Evolutionary conservation across 805 yeast species (phyloP), one percentile per base, ranked within the genome.

Genomic region (Metschnikowia koreensis): DNA sequence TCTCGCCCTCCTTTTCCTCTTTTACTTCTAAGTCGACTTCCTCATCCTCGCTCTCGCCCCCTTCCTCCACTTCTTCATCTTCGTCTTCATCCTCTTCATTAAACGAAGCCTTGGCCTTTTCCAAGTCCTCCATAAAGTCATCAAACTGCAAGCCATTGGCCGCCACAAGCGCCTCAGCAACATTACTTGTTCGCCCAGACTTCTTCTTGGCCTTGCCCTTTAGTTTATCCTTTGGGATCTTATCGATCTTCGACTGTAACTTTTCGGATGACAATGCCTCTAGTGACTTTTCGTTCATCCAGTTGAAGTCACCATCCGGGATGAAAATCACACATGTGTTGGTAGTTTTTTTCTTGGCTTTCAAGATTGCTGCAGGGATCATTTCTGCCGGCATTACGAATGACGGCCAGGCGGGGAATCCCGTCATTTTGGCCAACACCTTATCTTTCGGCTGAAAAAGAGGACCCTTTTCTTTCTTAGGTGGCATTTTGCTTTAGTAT

Each of bases 391-490:
- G 79, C 74, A 69, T 70, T 47, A 78, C 73, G 44, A 76, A 73
- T 12, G 79, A 74, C 7, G 82, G 82, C 82, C 82, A 78, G 13
- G 75, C 71, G 1, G 79, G 76, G 57, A 66, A 77, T 16, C 75
- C 70, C 13, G 70, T 67, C 73, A 75, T 70, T 52, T 75, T 76
- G 44, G 80, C 75, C 50, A 75, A 64, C 7, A 78, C 81, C 60
- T 72, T 60, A 46, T 70, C 75, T 47, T 67, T 67, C 12, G 75
- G 69, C 40, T 61, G 59, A 46, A 67, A 66, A 36, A 56, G 52
- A 33, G 47, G 51, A 50, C 52, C 48, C 44, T 52, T 60, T 39
- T 51, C 44, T 46, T 60, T 69, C 48, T 64, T 71, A 31, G 74
- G 75, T 13, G 74, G 68, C 76, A 71, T 73, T 9, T 41, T 41